Base-by-base conservation (phyloP, 2,329 filamentous ascomycete genomes). In the Hypoxylon sp. region DNA sequence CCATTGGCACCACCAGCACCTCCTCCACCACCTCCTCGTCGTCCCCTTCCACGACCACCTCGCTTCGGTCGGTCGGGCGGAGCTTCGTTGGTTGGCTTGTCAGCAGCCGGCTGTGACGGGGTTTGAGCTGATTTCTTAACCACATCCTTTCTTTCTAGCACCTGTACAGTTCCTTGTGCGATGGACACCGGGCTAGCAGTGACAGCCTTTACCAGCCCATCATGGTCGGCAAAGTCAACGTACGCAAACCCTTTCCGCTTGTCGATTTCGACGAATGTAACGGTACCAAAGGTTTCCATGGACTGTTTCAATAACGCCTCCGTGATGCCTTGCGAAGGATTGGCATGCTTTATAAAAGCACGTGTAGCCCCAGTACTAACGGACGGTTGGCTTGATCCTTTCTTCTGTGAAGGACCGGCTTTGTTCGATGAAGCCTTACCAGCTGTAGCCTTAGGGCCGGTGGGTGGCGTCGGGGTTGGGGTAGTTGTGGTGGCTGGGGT, bases 171-270 rank as follows among this genome's bases (percentile, higher is more conserved):
- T 5, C 90, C 91, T 67, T 95, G 89, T 0, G 88, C 92, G 7
- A 97, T 87, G 13, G 87, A 76, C 20, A 97, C 81, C 0, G 90
- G 90, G 65, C 91, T 95, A 8, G 89, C 89, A 11, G 84, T 81
- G 66, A 96, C 85, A 4, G 93, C 93, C 65, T 89, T 91, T 63
- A 83, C 82, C 17, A 97, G 77, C 7, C 82, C 80, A 6, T 86
- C 84, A 1, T 87, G 80, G 15, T 91, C 86, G 7, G 82, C 81
- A 73, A 97, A 97, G 57, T 96, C 90, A 27, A 96, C 87, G 68
- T 97, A 96, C 2, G 91, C 93, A 64, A 96, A 96, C 0, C 91
- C 91, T 70, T 97, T 97, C 65, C 92, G 89, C 70, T 91, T 92
- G 68, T 97, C 93, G 44, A 97, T 93, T 63, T 97, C 93, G 12